Base-by-base conservation (phyloP, 208 protist species). In the Tritrichomonas foetus region DNA sequence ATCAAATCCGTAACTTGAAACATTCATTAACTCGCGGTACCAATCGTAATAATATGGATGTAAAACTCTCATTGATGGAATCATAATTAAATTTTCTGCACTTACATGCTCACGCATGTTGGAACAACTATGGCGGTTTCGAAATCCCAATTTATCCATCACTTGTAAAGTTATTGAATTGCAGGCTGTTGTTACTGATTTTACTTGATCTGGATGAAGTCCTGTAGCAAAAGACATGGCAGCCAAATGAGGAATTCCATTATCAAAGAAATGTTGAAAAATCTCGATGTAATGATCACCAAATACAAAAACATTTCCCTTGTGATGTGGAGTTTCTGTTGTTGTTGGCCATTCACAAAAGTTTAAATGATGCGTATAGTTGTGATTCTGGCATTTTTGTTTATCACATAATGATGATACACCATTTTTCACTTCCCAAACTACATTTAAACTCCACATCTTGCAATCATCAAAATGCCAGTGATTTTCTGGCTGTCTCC, bases 211-310 rank as follows among this genome's bases (percentile, higher is more conserved):
- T n/a, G n/a, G n/a, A n/a, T n/a, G n/a, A n/a, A n/a, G n/a, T 57
- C 47, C 47, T 1, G 47, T 53, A 11, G 27, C 78, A 36, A 89
- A 30, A n/a, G 74, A 53, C 3, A 39, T 39, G 13, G 41, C 33
- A 1, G 74, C 74, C 74, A 82, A 50, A 27, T 82, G 74, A 47
- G 74, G 41, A 50, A 82, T 39, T 8, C 74, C 74, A 16, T 89
- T 89, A 57, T 89, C 78, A 20, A 89, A 89, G 30, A 89, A 89
- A 36, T 89, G 78, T 47, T 89, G 78, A 36, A 89, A 89, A 57
- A 89, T 61, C 39, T 89, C 41, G 16, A 53, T 57, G 9, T 39
- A 53, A 57, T 89, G 78, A 36, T 47, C 78, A 39, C 47, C 47
- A 39, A 89, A 89, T 1, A 41, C 74, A 16, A 89, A 57, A 57